Evolutionary conservation across 805 yeast genomes (phyloP), one percentile per base, ranked within the genome.

Genomic region (Dipodascus albidus): DNA sequence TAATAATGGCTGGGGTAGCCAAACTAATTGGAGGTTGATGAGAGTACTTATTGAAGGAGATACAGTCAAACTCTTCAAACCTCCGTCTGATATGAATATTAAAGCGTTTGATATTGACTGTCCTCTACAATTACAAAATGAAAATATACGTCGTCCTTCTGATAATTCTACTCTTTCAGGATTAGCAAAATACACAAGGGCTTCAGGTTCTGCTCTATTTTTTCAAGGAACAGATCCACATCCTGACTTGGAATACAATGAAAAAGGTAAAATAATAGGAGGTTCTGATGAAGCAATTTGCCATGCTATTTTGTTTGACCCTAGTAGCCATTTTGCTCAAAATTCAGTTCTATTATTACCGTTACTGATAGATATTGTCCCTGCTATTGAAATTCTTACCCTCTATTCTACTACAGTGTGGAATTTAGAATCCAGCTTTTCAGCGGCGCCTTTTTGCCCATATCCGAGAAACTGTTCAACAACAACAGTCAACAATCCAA

Each of bases 41-140:
- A 73, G 84, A 51, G 88, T 85, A 0, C 87, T 82, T 60, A 69
- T 89, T 54, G 79, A 75, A 60, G 96, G 95, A 19, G 79, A 89
- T 1, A 71, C 73, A 47, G 67, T 89, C 52, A 72, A 74, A 52
- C 65, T 89, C n/a, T 85, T 78, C 70, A 83, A 79, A 64, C 75
- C 80, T 41, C 82, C 76, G 1, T 66, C 70, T 23, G 80, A 72
- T 23, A 53, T 80, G 24, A 74, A 70, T 24, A 74, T 75, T 22
- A 74, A 70, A 23, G 55, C 62, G 23, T 67, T 67, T 54, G 71
- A 66, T 52, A 6, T 17, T 38, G 20, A 38, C 20, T 22, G 47
- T 21, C 27, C 51, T 19, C 15, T 21, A 15, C 42, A 19, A 15
- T 15, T 50, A 21, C 51, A 41, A 19, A 31, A 3, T 3, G 17